A percentile compares a stretch with the other conserved stretches of the same genome.
phyloP scores from a whole-genome alignment of 1,284 basidiomycete species.

The Pisolithus thermaeus region DNA sequence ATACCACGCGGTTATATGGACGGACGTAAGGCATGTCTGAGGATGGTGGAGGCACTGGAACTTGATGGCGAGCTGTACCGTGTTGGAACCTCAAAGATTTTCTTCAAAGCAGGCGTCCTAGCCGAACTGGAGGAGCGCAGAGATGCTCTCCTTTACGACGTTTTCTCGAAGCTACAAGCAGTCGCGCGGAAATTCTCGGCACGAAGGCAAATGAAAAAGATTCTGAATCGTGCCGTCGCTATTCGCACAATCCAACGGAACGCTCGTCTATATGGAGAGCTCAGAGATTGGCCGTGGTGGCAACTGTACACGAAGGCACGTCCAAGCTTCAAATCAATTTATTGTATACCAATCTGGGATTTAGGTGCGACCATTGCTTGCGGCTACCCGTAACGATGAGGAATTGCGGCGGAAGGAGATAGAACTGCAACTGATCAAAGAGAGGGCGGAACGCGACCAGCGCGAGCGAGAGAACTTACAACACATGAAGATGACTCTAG shows the following conservation, averaged over 20 bases:
- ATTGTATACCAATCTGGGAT: conserved; percentile 7
- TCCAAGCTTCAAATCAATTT: not conserved
- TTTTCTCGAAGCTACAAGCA: conserved; percentile 89
- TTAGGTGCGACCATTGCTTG: conserved; percentile 85
- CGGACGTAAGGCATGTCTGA: conserved; percentile 86
- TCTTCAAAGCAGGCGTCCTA: conserved; percentile 98
- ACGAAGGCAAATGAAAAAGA: conserved; percentile 89
- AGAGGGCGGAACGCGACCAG: conserved; percentile 82
- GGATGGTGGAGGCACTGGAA: conserved; percentile 91
- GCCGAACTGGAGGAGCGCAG: conserved; percentile 96
- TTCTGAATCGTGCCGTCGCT: conserved; percentile 89
- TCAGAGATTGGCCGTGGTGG: conserved; percentile 99
- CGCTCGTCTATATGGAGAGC: conserved; percentile 83
- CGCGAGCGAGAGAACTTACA: conserved; percentile 76
- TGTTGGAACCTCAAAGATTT: conserved; percentile 96
- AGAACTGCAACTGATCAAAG: conserved; percentile 78
- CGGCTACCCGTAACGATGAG: conserved; percentile 90
- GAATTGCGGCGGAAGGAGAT: conserved; percentile 87
- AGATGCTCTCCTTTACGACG: conserved; percentile 81
- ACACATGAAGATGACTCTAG: conserved; percentile 70
- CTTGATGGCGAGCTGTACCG: conserved; percentile 84
- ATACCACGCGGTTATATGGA: conserved; percentile 96
- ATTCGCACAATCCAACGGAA: conserved; percentile 93
- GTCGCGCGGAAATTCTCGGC: conserved; percentile 82
- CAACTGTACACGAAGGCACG: conserved; percentile 87